Evolutionary conservation across 1,284 basidiomycete genomes (phyloP), one percentile per base, ranked within the genome.

Genomic region (Baeospora myosura): DNA sequence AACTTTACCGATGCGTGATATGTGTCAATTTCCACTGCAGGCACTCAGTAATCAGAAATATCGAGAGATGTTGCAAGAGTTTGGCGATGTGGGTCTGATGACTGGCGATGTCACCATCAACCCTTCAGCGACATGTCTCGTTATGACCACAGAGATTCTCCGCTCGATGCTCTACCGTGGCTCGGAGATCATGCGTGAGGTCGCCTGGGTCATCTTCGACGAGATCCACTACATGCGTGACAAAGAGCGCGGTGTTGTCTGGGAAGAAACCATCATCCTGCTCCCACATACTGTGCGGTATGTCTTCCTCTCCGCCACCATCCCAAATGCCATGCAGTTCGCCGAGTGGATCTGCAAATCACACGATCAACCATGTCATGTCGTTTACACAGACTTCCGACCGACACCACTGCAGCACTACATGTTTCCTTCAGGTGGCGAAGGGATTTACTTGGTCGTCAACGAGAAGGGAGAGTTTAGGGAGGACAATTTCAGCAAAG

Each of bases 161-260:
- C 83, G 96, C 10, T 98, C 94, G 1, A 99, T 99, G 95, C 71
- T 99, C 25, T 99, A 99, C 60, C 83, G 96, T 43, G 96, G 96
- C 31, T 97, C 93, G 12, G 96, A 99, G 65, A 88, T 99, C 55
- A 97, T 98, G 90, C 88, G 96, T 48, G 96, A 99, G 70, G 95
- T 99, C 11, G 95, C 94, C 0, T 99, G 96, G 96, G 95, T 98
- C 48, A 81, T 99, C 46, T 99, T 98, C 60, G 96, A 99, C 61
- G 96, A 99, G 65, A 97, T 99, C 48, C 96, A 99, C 63, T 99
- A 98, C 67, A 98, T 98, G 96, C 87, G 96, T 50, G 96, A 98
- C 72, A 93, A 94, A 52, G 86, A 89, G 55, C 81, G 86, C 50
- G 86, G 86, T 52, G 87, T 89, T n/a, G 83, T 87, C 18, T 87